These are phyloP conservation scores for Chenopodium suecicum DNA, from an alignment of 148 eudicot genomes.

Conservation along the genomic window DNA sequence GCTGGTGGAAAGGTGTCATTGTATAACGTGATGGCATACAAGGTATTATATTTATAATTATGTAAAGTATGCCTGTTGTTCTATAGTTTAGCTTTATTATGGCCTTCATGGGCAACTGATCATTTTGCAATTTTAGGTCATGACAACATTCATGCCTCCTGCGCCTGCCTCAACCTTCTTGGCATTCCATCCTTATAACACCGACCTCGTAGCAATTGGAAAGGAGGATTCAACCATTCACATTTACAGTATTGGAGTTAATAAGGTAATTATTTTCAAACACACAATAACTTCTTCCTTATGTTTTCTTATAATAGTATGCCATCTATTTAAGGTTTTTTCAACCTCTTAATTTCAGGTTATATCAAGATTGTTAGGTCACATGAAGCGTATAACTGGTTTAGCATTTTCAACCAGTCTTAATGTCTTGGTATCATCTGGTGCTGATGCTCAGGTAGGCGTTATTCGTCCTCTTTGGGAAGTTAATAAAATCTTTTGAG, in stretches of 20 bases:
- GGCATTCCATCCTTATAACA: conserved; percentile 96
- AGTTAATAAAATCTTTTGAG: too few species aligned
- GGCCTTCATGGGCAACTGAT: neutral
- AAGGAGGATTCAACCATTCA: conserved; percentile 65
- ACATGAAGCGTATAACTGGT: conserved; percentile 75
- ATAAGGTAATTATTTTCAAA: conserved; percentile 53
- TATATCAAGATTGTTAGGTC: conserved; percentile 70
- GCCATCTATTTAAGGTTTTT: neutral
- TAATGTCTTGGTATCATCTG: conserved; percentile 74
- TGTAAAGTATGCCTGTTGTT: neutral
- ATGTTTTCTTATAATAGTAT: neutral
- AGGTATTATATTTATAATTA: conserved; percentile 37
- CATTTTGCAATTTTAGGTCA: conserved; percentile 49
- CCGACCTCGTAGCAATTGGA: conserved; percentile 91
- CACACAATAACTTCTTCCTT: neutral
- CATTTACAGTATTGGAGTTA: conserved; percentile 90
- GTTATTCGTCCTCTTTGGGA: too few species aligned
- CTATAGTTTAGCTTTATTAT: neutral
- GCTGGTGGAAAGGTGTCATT: conserved; percentile 90
- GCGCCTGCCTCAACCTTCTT: conserved; percentile 89
- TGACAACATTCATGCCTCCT: conserved; percentile 94
- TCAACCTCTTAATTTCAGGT: conserved; percentile 38
- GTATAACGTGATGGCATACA: conserved; percentile 96
- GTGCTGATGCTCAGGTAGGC: conserved; percentile 70
- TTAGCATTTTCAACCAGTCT: conserved; percentile 72